Base-by-base conservation (phyloP, 2,329 filamentous ascomycete genomes). In the Neophaeococcomyces mojaviensis region DNA sequence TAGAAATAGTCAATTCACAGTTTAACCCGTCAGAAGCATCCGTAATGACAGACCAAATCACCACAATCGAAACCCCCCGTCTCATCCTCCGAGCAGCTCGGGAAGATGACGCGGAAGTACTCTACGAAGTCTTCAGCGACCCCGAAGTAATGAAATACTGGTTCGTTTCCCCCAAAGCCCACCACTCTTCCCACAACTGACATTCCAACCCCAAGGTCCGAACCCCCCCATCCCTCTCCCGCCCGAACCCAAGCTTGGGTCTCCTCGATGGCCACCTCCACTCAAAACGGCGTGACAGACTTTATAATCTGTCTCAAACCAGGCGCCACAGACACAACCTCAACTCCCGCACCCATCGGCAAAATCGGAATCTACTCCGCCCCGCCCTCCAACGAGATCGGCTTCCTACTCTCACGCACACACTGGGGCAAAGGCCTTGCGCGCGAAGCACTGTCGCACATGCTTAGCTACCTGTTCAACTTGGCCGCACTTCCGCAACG, bases 91-190 rank as follows among this genome's bases (percentile, higher is more conserved):
- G 48, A 13, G 52, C 37, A 13, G 52, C 52, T 3, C 28, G 26
- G 33, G 24, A 22, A 30, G 31, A 31, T 16, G 48, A 55, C 22
- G 48, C 37, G 7, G 26, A 35, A 6, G 43, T 28, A 5, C 26
- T 55, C 8, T 33, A 51, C 19, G 50, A 46, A 39, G 50, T 46
- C 16, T 55, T 55, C 39, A 44, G 33, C 2, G 49, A 55, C 32
- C 39, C 51, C 2, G 45, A 53, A 39, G 51, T 52, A 16, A 55
- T 52, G 53, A 33, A 39, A 33, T 55, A 53, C 26, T 53, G 50
- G 52, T 55, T 44, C 18, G 47, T 45, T 12, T 5, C 16, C 26
- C 33, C 33, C 12, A 15, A n/a, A 32, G 19, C 24, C 18, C 35
- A 8, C n/a, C 13, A 18, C 22, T 22, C 16, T 19, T 34, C 8